Percentiles rank a stretch among this genome's conserved stretches.
Evolutionary conservation across 2,329 filamentous ascomycete genomes (phyloP).

Genomic region (Myriosclerotinia curreyana): DNA sequence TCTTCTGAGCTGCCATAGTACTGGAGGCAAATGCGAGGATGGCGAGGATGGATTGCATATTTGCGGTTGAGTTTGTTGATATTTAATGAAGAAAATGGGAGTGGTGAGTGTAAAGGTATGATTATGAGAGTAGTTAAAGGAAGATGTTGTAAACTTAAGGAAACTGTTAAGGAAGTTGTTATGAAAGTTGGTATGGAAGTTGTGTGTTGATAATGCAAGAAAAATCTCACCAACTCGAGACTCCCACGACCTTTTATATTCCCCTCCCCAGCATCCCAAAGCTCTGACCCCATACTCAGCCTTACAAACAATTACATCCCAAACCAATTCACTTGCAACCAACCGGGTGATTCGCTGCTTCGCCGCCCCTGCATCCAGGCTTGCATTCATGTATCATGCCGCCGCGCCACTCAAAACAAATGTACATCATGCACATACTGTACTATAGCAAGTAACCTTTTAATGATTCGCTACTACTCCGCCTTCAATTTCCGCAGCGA

Average conservation of each 20-base stretch:
- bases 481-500: too few species aligned
- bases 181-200: neutral
- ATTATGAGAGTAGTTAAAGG: neutral
- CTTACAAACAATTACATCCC: conserved; percentile 1
- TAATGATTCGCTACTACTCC: too few species aligned
- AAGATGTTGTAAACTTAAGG: neutral
- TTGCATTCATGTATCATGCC: neutral
- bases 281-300: neutral
- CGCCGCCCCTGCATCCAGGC: neutral
- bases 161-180: neutral
- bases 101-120: neutral
- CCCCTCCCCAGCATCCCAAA: too few species aligned
- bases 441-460: neutral
- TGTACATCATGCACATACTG: neutral
- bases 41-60: conserved; percentile 12
- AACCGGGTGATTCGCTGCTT: neutral
- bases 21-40: neutral
- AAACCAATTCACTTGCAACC: neutral
- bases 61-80: neutral
- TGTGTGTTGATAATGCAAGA: neutral
- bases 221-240: neutral
- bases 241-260: neutral
- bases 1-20: conserved; percentile 43
- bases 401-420: neutral
- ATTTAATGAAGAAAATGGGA: neutral